phyloP scores from a whole-genome alignment of 1,284 basidiomycete species.

The Rhodofomes roseus region DNA sequence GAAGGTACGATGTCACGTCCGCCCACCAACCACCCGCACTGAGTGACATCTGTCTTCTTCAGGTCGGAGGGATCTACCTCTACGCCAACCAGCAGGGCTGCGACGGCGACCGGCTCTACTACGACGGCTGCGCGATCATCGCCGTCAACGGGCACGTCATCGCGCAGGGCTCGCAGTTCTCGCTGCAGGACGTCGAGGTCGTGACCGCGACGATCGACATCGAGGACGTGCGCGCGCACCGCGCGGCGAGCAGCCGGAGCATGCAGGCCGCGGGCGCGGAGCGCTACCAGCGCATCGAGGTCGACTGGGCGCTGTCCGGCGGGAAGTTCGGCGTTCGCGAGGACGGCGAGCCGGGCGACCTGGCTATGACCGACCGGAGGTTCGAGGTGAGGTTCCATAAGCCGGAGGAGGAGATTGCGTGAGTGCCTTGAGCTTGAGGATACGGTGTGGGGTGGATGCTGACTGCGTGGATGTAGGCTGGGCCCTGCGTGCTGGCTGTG shows the following conservation, averaged over 20 bases:
- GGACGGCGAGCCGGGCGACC: slow-evolving; percentile 31
- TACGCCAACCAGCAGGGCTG: slow-evolving; percentile 99
- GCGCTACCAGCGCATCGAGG: slow-evolving; percentile 75
- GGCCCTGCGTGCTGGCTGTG: slow-evolving; percentile 99
- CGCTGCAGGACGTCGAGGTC: slow-evolving; percentile 93
- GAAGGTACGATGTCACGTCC: too few species aligned
- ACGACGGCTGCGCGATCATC: slow-evolving; percentile 96
- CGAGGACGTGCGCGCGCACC: slow-evolving; percentile 88
- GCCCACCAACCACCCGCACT: too few species aligned
- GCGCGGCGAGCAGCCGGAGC: slow-evolving; percentile 77
- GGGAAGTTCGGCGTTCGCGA: slow-evolving; percentile 64
- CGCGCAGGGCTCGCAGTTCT: slow-evolving; percentile 96
- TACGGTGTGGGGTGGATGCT: neutral
- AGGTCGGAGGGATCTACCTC: slow-evolving; percentile 95
- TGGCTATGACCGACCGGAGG: slow-evolving; percentile 32
- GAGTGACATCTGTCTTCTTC: neutral
- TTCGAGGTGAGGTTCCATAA: slow-evolving; percentile 75
- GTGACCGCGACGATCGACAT: slow-evolving; percentile 94
- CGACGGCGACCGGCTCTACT: slow-evolving; percentile 96
- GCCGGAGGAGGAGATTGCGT: slow-evolving; percentile 98
- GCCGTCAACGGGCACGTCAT: slow-evolving; percentile 91
- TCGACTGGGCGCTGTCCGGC: slow-evolving; percentile 72
- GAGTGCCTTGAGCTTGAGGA: slow-evolving; percentile 29
- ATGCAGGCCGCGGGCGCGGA: slow-evolving; percentile 84
- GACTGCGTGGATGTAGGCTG: slow-evolving; percentile 49